These are phyloP conservation scores for Aurinia saxatilis DNA, from an alignment of 345 rosid species.

Conservation along the genomic window DNA sequence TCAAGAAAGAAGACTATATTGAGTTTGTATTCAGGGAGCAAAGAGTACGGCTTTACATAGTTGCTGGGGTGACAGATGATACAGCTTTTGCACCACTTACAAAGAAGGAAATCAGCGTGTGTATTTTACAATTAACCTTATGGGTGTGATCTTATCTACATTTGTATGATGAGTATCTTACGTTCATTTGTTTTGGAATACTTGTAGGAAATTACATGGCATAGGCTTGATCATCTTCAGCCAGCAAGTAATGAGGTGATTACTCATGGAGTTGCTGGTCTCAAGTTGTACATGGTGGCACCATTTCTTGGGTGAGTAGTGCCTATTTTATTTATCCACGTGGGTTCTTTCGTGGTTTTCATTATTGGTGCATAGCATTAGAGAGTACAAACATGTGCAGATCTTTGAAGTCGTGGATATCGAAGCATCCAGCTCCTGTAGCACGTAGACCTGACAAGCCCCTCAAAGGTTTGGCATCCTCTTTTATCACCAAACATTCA, in stretches of 20 bases:
- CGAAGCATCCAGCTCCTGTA: slow-evolving; percentile 48
- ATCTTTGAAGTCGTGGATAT: slow-evolving; percentile 66
- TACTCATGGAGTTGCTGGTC: slow-evolving; percentile 78
- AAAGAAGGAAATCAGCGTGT: slow-evolving; percentile 97
- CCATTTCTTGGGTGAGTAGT: slow-evolving; percentile 78
- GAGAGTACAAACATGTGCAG: slow-evolving; percentile 35
- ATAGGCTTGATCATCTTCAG: slow-evolving; percentile 76
- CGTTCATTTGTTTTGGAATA: slow-evolving; percentile 3
- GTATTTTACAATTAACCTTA: slow-evolving; percentile 18
- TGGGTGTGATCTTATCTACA: slow-evolving; percentile 5
- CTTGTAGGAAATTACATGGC: slow-evolving; percentile 95
- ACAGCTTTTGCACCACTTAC: slow-evolving; percentile 94
- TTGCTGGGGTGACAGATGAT: slow-evolving; percentile 85
- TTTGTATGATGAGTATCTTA: slow-evolving; percentile 7
- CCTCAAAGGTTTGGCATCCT: slow-evolving; percentile 40
- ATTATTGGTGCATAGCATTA: background rate
- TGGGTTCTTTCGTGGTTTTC: background rate
- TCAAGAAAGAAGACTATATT: slow-evolving; percentile 73
- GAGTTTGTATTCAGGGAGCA: slow-evolving; percentile 90
- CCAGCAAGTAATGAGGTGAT: slow-evolving; percentile 72
- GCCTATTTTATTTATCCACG: background rate
- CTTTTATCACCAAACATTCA: slow-evolving; percentile 5
- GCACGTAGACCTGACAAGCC: slow-evolving; percentile 58
- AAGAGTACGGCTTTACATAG: slow-evolving; percentile 87
- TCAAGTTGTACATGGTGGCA: slow-evolving; percentile 95